Evolutionary conservation across 345 rosid species (phyloP).

Genomic region (Camelina laxa): DNA sequence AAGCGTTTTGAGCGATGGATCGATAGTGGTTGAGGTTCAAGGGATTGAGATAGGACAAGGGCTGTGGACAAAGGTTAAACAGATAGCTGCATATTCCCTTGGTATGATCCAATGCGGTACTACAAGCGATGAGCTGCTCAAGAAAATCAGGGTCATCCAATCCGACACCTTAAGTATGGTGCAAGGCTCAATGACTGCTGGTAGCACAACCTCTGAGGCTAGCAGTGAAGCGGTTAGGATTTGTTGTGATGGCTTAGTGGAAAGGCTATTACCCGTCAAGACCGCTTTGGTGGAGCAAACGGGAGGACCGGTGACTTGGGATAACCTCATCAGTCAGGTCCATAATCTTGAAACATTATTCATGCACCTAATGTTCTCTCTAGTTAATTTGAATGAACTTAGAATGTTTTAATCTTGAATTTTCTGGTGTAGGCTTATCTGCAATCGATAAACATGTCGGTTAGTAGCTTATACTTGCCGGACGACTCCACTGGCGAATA

Average conservation of each 20-base stretch:
- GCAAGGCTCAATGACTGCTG: constrained; percentile 79
- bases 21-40: constrained; percentile 88
- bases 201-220: constrained; percentile 90
- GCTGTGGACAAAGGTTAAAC: constrained; percentile 94
- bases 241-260: constrained; percentile 73
- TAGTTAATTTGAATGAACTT: constrained; percentile 4
- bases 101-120: constrained; percentile 59
- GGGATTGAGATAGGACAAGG: constrained; percentile 97
- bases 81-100: constrained; percentile 82
- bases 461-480: constrained; percentile 56
- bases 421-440: constrained; percentile 29
- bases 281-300: constrained; percentile 51
- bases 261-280: constrained; percentile 65
- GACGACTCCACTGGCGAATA: constrained; percentile 57
- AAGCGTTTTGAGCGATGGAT: constrained; percentile 78
- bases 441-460: constrained; percentile 59
- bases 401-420: background rate
- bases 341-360: constrained; percentile 25
- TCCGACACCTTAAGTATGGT: constrained; percentile 74
- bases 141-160: constrained; percentile 75
- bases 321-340: constrained; percentile 76
- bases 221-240: constrained; percentile 79
- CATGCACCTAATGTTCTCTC: constrained; percentile 7
- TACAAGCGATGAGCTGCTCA: constrained; percentile 54
- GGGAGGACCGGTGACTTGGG: constrained; percentile 73